Base-by-base conservation (phyloP, 1,139 yeast species). In the Blastobotrys illinoisensis region DNA sequence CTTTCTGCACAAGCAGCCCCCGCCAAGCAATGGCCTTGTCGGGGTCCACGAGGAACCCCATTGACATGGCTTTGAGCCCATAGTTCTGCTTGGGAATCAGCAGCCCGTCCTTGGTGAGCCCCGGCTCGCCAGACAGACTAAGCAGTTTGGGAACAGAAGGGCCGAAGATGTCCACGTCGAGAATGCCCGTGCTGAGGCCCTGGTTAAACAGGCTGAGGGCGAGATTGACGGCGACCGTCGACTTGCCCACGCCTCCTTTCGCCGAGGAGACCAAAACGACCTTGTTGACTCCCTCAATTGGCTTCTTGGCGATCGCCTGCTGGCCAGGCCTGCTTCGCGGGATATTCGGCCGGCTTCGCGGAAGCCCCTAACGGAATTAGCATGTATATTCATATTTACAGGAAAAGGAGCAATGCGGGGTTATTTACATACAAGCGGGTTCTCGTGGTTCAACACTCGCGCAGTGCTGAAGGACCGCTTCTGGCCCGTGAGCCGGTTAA, bases 11-110 rank as follows among this genome's bases (percentile, higher is more conserved):
- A 82, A 88, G 82, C 48, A 88, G 70, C 0, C 96, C 96, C 57
- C 96, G 74, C 96, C 96, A 88, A 0, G 86, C 95, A 3, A 89
- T 79, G 0, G 96, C 89, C 24, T 87, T 87, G n/a, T 77, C 72
- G 0, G 80, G 76, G 23, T 71, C 73, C 1, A 88, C 80, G 61
- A 88, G 72, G 64, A 85, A 88, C 0, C 96, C 96, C 95, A 88
- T 88, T 0, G 95, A 87, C 96, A 88, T 88, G 4, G 93, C 82
- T 61, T 86, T 84, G 1, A 88, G 68, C 0, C 96, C 96, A 61
- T 85, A 87, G 64, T 88, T 88, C n/a, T 77, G 69, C 62, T 88
- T 69, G 0, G 96, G 96, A 0, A 85, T 67, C 5, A 88, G 71
- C 61, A 79, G 79, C 0, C 90, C 90, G 49, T 64, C 61, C 2